Evolutionary conservation across 352 stramenopile genomes (phyloP).

Genomic region (Phytophthora nicotianae): DNA sequence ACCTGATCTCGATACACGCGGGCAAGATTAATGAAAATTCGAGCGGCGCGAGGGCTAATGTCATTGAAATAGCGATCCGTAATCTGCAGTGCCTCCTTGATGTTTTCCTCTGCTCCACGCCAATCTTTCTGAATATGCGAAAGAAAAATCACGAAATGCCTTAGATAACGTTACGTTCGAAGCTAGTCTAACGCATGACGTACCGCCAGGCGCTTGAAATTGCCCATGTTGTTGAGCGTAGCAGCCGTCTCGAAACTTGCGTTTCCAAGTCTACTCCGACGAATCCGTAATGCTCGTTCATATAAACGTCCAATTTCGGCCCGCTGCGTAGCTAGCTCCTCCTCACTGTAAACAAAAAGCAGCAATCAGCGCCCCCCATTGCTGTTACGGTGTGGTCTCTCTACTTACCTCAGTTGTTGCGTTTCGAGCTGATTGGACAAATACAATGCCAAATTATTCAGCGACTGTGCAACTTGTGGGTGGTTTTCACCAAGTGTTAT

Average conservation of each 20-base stretch:
- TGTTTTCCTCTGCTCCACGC: conserved; percentile 65
- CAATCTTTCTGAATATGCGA: conserved; percentile 56
- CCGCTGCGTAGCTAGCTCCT: conserved; percentile 44
- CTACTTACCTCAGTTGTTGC: conserved; percentile 52
- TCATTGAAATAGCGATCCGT: conserved; percentile 81
- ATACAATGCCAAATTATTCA: conserved; percentile 84
- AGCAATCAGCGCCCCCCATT: conserved; percentile 4
- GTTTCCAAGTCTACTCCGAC: conserved; percentile 70
- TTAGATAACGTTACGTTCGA: conserved; percentile 4
- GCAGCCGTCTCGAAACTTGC: conserved; percentile 81
- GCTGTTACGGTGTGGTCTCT: background rate
- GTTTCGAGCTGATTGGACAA: conserved; percentile 69
- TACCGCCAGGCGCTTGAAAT: conserved; percentile 79
- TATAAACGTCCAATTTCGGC: conserved; percentile 71
- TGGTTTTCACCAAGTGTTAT: conserved; percentile 66
- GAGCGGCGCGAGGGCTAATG: conserved; percentile 67
- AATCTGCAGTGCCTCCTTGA: conserved; percentile 81
- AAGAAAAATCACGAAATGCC: conserved; percentile 3
- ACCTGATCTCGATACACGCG: conserved; percentile 82
- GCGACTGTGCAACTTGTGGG: conserved; percentile 76
- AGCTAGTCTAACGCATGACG: background rate
- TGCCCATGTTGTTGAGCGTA: conserved; percentile 85
- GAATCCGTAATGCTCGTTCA: conserved; percentile 67
- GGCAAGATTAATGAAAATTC: conserved; percentile 81
- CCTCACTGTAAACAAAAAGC: conserved; percentile 24